Conservation (phyloP, 352 stramenopile species). For the Globisporangium sylvaticum region DNA sequence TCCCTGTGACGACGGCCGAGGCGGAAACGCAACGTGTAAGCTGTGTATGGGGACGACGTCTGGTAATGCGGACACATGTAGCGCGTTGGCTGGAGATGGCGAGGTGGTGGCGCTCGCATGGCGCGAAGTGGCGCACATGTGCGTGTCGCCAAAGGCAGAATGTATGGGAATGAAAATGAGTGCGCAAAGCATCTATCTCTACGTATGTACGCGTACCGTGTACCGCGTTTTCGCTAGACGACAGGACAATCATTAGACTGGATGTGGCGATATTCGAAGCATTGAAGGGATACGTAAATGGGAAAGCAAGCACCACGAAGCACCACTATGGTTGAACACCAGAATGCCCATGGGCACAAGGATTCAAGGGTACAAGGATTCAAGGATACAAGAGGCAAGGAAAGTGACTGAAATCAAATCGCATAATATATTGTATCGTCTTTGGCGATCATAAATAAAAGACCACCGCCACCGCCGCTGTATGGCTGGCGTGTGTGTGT, state of each 20-base stretch:
- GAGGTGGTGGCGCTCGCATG: neutral
- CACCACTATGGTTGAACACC: neutral
- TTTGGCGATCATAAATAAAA: conserved; percentile 14
- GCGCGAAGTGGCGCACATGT: neutral
- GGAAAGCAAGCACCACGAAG: neutral
- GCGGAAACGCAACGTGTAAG: neutral
- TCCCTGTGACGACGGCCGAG: neutral
- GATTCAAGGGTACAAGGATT: too few relatives aligned
- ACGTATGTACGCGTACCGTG: neutral
- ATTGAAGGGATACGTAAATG: neutral
- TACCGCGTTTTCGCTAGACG: neutral
- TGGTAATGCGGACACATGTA: neutral
- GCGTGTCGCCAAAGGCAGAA: neutral
- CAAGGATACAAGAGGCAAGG: neutral
- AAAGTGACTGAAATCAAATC: conserved; percentile 5
- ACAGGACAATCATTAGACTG: neutral
- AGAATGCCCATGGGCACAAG: neutral
- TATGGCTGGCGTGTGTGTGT: neutral
- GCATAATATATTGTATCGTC: conserved; percentile 14
- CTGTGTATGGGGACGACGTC: neutral
- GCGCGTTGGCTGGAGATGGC: neutral
- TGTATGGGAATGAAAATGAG: neutral
- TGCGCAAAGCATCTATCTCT: neutral
- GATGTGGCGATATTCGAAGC: neutral
- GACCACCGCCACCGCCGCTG: neutral